Evolutionary conservation across 495 filamentous ascomycete species (phyloP).

Genomic region (Pyrenula aspistea): DNA sequence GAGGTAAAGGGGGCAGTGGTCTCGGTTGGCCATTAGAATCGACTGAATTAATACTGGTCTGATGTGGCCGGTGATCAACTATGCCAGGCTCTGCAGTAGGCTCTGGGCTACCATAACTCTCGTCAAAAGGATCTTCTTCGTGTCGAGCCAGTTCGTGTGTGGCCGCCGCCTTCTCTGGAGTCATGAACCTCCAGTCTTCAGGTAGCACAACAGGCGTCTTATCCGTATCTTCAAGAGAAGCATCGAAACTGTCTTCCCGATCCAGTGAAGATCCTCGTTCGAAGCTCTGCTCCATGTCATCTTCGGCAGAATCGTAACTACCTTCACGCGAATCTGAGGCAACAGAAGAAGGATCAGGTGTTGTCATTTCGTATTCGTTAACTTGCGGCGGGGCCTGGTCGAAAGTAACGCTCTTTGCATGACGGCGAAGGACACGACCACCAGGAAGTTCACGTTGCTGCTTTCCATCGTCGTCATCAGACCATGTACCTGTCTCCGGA

Average conservation of each 20-base stretch:
- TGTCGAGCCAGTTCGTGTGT: conserved; percentile 37
- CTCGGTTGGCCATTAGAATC: conserved; percentile 63
- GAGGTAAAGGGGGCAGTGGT: conserved; percentile 65
- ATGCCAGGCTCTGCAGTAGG: conserved; percentile 26
- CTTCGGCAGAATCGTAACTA: conserved; percentile 78
- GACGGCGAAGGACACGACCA: conserved; percentile 54
- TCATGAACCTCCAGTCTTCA: conserved; percentile 86
- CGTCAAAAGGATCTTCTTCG: conserved; percentile 59
- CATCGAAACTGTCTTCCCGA: conserved; percentile 85
- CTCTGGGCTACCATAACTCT: conserved; percentile 48
- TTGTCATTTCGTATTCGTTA: conserved; percentile 96
- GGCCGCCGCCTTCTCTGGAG: conserved; percentile 32
- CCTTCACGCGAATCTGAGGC: conserved; percentile 80
- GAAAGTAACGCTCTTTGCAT: conserved; percentile 93
- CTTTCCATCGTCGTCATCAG: conserved; percentile 44
- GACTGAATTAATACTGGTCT: conserved; percentile 48
- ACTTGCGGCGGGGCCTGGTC: conserved; percentile 86
- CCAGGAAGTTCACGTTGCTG: conserved; percentile 41
- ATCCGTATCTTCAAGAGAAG: conserved; percentile 84
- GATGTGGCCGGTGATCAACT: conserved; percentile 22
- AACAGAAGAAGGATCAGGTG: conserved; percentile 82
- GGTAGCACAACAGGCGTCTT: conserved; percentile 95
- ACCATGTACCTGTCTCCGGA: conserved; percentile 57
- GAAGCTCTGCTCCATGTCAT: conserved; percentile 62
- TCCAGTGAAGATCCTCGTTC: conserved; percentile 52